A percentile compares a stretch with the other conserved stretches of the same genome.
Evolutionary conservation across 805 yeast genomes (phyloP).

Genomic region (Millerozyma miso): DNA sequence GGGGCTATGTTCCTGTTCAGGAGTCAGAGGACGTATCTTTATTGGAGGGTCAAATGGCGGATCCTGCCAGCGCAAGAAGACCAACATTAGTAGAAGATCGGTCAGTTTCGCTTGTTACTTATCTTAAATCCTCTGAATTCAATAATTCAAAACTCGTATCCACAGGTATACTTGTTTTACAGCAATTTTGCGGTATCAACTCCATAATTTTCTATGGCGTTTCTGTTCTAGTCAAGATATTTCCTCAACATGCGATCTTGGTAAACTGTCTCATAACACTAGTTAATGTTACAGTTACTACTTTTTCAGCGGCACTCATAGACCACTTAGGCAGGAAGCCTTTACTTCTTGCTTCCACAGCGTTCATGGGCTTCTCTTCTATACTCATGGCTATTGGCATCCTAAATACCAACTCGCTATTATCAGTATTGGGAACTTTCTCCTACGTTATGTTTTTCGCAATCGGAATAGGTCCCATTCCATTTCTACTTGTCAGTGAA

Average conservation of each 20-base stretch:
- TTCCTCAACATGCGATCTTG: conserved; percentile 67
- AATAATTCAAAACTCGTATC: conserved; percentile 60
- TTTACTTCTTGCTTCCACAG: conserved; percentile 59
- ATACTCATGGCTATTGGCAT: conserved; percentile 67
- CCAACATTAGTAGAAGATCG: neutral
- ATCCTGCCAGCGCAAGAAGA: neutral
- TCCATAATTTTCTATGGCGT: conserved; percentile 93
- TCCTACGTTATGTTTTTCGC: conserved; percentile 83
- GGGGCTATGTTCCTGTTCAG: conserved; percentile 15
- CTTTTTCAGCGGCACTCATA: conserved; percentile 67
- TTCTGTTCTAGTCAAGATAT: conserved; percentile 62
- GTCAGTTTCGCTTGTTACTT: conserved; percentile 31
- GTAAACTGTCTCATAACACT: conserved; percentile 76
- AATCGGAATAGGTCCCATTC: conserved; percentile 91
- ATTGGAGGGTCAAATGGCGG: conserved; percentile 5
- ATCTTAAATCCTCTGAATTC: conserved; percentile 50
- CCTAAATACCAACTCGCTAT: conserved; percentile 35
- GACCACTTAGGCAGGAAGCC: conserved; percentile 74
- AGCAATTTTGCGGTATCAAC: conserved; percentile 91
- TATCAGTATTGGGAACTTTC: conserved; percentile 63
- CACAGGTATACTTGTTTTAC: conserved; percentile 71
- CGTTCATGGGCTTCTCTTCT: conserved; percentile 64
- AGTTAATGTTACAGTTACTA: conserved; percentile 71
- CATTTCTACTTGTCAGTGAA: conserved; percentile 83
- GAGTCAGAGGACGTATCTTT: neutral